Percentiles rank a stretch among this genome's conserved stretches.
Conservation (phyloP, 2,329 filamentous ascomycete genomes). For the Phaeosphaeriaceae sp. region DNA sequence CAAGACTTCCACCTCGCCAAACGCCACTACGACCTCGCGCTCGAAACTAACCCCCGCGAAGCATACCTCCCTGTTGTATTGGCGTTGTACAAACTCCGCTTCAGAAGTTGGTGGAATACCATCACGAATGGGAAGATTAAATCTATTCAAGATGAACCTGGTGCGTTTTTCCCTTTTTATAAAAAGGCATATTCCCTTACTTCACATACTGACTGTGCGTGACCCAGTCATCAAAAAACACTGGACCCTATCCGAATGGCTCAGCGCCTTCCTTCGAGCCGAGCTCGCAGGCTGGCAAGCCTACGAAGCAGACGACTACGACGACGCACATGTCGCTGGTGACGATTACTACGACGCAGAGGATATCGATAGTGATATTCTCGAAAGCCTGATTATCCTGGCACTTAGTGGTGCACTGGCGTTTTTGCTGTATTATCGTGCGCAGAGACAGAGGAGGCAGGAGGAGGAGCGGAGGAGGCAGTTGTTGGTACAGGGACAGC, state of each 20-base stretch:
- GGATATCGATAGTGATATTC: conserved; percentile 74
- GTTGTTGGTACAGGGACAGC: conserved; percentile 32
- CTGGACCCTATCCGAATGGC: conserved; percentile 84
- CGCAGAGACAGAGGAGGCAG: conserved; percentile 62
- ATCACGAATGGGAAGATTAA: conserved; percentile 90
- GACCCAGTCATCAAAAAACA: conserved; percentile 70
- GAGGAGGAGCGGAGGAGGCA: conserved; percentile 49
- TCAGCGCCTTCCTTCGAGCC: conserved; percentile 78
- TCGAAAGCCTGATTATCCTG: conserved; percentile 86
- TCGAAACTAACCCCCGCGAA: conserved; percentile 84
- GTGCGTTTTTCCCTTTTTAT: conserved; percentile 67
- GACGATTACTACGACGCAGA: conserved; percentile 65
- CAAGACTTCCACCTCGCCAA: conserved; percentile 98
- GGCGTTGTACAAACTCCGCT: conserved; percentile 81
- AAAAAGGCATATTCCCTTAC: not conserved
- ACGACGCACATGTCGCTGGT: conserved; percentile 61
- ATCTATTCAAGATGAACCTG: conserved; percentile 86
- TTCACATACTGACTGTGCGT: not conserved
- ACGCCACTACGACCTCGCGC: conserved; percentile 89
- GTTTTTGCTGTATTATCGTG: conserved; percentile 79
- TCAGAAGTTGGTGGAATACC: conserved; percentile 92
- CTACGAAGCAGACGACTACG: conserved; percentile 54
- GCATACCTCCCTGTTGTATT: conserved; percentile 92
- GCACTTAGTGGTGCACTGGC: conserved; percentile 76
- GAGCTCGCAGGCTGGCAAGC: conserved; percentile 66